Evolutionary conservation across 176 grass and related monocot genomes (phyloP), one percentile per base, ranked within the genome.

Genomic region (Luzula sylvatica): DNA sequence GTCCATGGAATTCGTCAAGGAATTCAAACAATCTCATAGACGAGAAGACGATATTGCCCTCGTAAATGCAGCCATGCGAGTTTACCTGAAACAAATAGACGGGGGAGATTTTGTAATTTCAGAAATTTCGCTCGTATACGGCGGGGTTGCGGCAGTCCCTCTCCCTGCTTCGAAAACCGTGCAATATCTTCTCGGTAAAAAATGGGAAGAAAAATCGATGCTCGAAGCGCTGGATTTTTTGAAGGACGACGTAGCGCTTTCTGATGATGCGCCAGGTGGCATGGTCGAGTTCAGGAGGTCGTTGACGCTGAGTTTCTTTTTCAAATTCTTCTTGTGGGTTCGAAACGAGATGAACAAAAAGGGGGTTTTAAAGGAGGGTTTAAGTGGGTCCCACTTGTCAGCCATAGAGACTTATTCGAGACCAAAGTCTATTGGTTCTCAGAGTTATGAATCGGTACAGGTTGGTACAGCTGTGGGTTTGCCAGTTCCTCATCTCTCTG

Each of bases 1-100:
- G 73, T 76, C 67, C 59, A 78, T 76, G 38, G 90, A 95, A 65
- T 95, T 76, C 75, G 77, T 95, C 23, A 86, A 88, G 78, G 90
- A 95, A 73, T 95, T 95, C 58, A 95, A 95, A 47, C 90, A 95
- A 50, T 76, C 90, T 55, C 90, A 95, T 65, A 84, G 90, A 72
- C 88, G 90, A 60, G 90, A 95, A 68, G 90, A 95, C 82, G 90
- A 88, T 48, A 95, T 95, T 79, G 90, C 90, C 50, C 73, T 95
- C 45, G 90, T 95, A 42, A 95, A 95, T 76, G 80, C 90, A 51
- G 90, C 80, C 55, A 95, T 88, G 83, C 71, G 77, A 54, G 58
- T 79, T 3, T 55, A 70, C 81, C 66, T 95, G 46, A 70, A 53
- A 58, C 61, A 82, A 66, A 49, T 61, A 40, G 67, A 76, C 69